phyloP scores from a whole-genome alignment of 108 stramenopile species.

The Phaeodactylum tricornutum region DNA sequence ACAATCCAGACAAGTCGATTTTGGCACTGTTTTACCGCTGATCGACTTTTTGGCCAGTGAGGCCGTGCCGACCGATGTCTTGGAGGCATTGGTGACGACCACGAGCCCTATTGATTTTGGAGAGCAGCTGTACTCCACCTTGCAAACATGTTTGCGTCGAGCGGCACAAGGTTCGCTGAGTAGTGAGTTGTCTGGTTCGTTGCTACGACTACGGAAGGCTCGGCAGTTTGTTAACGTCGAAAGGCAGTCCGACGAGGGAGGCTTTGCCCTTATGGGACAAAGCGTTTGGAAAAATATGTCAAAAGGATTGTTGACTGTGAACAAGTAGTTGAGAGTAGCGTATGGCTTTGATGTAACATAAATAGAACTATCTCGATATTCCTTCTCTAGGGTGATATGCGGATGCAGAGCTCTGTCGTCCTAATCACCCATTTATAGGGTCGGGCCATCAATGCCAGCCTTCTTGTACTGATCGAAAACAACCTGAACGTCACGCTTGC shows the following conservation, averaged over 20 bases:
- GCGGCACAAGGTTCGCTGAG: conserved; percentile 38
- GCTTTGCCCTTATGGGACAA: too few species aligned
- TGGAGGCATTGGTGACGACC: conserved; percentile 27
- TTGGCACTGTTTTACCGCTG: too few species aligned
- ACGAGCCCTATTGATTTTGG: conserved; percentile 12
- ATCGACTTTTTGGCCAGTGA: conserved; percentile 32
- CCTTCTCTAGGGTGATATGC: too few species aligned
- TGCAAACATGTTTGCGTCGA: conserved; percentile 26
- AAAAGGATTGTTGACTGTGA: conserved; percentile 25
- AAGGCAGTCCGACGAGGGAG: too few species aligned
- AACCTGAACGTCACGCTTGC: conserved; percentile 79
- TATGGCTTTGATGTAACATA: too few species aligned
- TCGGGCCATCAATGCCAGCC: conserved; percentile 52
- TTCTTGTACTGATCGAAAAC: conserved; percentile 75
- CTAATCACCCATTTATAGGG: conserved; percentile 46
- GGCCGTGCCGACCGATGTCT: conserved; percentile 34
- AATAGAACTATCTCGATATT: too few species aligned
- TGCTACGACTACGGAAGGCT: conserved; percentile 50
- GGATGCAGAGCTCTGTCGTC: too few species aligned
- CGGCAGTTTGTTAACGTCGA: too few species aligned
- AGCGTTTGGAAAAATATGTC: conserved; percentile 44
- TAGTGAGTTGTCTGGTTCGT: conserved; percentile 52
- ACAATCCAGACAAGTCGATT: conserved; percentile 16
- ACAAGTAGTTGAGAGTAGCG: too few species aligned
- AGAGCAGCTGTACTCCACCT: conserved; percentile 17